Evolutionary conservation across 2,329 filamentous ascomycete species (phyloP), one percentile per base, ranked within the genome.

Genomic region (Diaporthe velutina): DNA sequence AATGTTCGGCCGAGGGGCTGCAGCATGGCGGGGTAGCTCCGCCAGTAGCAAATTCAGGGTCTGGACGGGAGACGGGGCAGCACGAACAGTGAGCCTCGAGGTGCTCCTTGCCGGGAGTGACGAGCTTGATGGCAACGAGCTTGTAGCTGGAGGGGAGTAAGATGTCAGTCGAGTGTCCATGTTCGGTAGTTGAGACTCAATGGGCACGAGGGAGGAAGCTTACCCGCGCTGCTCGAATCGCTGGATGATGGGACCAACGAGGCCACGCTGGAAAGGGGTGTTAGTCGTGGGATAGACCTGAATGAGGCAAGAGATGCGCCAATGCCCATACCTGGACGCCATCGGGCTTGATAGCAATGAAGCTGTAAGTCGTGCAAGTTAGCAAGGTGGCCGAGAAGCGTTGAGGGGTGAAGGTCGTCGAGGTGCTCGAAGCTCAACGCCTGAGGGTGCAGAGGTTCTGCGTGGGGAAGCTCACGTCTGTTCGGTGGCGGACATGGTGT

Each of bases 341-440:
- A 89, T 98, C 97, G 82, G 96, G 97, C 95, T 99, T 99, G 92
- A 99, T 95, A 86, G 97, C 97, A 92, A 98, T 98, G 94, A 98
- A 98, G 90, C 96, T 98, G 83, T 80, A 80, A 73, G 57, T 15
- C 13, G 76, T 74, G 54, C 15, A 38, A 33, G 70, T 79, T 58
- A 77, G 75, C 60, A 64, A 68, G 54, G 45, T 67, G 70, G 19
- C 25, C 17, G 15, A 8, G 33, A 22, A 22, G 30, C 17, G 30
- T 45, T 4, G 73, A 76, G 76, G 77, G 75, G 75, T 77, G 76
- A 77, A 74, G 35, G n/a, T 71, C 58, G 76, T n/a, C n/a, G n/a
- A n/a, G 71, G 74, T 19, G 75, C 66, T 70, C 60, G 76, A 72
- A 73, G n/a, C 76, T 71, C 57, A 75, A 73, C 74, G 61, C 19